These are phyloP conservation scores for Emergomyces orientalis DNA, from an alignment of 2,329 filamentous ascomycete genomes.

Conservation along the genomic window DNA sequence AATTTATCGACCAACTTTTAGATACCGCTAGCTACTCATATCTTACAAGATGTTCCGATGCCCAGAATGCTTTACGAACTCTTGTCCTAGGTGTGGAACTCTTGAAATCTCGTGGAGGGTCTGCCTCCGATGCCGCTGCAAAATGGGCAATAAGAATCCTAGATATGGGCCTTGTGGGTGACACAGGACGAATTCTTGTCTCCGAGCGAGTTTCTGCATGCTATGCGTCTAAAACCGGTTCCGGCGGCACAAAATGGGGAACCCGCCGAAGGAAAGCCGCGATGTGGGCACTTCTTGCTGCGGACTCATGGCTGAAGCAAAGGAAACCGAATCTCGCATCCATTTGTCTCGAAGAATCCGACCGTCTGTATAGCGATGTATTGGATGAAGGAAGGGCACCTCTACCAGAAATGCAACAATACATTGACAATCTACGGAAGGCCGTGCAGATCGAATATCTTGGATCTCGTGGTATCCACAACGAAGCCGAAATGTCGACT, in stretches of 20 bases:
- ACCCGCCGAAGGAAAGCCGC: slow-evolving; percentile 73
- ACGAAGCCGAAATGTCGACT: slow-evolving; percentile 23
- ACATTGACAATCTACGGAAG: slow-evolving; percentile 36
- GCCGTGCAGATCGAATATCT: slow-evolving; percentile 36
- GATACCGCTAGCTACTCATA: slow-evolving; percentile 91
- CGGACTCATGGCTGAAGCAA: slow-evolving; percentile 73
- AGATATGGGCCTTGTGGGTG: slow-evolving; percentile 65
- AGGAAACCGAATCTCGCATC: slow-evolving; percentile 70
- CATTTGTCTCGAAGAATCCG: slow-evolving; percentile 62
- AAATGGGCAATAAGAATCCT: slow-evolving; percentile 74
- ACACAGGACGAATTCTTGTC: slow-evolving; percentile 69
- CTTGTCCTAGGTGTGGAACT: slow-evolving; percentile 71
- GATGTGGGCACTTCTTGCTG: slow-evolving; percentile 75
- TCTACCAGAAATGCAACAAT: slow-evolving; percentile 45
- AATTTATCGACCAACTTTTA: slow-evolving; percentile 76
- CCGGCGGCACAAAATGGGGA: slow-evolving; percentile 59
- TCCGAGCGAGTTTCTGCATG: slow-evolving; percentile 79
- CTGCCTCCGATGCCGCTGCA: slow-evolving; percentile 75
- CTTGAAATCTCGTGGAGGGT: slow-evolving; percentile 67
- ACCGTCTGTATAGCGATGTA: slow-evolving; percentile 42
- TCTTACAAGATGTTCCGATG: slow-evolving; percentile 67
- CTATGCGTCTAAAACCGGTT: slow-evolving; percentile 63
- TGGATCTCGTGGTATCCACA: slow-evolving; percentile 33
- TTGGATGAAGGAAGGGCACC: slow-evolving; percentile 35
- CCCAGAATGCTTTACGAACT: slow-evolving; percentile 71